A percentile compares a stretch with the other conserved stretches of the same genome.
These are phyloP conservation scores for Phylloporus sp. DNA, from an alignment of 768 basidiomycete genomes.

Conservation along the genomic window DNA sequence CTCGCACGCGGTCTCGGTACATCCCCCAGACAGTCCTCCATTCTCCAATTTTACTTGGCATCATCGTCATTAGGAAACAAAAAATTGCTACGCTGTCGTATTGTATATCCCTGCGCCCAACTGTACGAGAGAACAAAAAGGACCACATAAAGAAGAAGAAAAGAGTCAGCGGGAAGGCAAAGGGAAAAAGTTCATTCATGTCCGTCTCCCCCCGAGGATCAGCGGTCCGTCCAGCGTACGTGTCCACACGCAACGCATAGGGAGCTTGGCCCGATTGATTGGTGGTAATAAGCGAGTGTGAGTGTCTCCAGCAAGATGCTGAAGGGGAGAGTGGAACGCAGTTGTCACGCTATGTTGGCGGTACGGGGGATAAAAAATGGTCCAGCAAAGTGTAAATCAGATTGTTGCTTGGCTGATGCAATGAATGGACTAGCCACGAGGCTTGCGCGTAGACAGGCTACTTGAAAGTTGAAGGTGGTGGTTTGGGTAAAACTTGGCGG, in stretches of 20 bases:
- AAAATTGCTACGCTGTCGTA: constrained; percentile 23
- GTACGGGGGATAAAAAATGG: constrained; percentile 17
- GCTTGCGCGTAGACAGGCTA: constrained; percentile 17
- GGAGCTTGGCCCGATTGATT: constrained; percentile 10
- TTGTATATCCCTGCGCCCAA: constrained; percentile 24
- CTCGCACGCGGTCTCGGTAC: background rate
- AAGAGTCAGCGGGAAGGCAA: constrained; percentile 13
- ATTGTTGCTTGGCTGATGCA: constrained; percentile 22
- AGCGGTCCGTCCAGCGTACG: constrained; percentile 25
- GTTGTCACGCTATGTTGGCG: constrained; percentile 11
- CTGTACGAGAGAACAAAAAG: constrained; percentile 12
- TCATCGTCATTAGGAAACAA: constrained; percentile 27
- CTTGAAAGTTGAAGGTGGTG: constrained; percentile 15
- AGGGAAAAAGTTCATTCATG: constrained; percentile 18
- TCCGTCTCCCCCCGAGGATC: constrained; percentile 20
- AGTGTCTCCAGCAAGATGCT: constrained; percentile 4
- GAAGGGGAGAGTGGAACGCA: constrained; percentile 1
- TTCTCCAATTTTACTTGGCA: constrained; percentile 5
- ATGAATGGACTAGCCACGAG: constrained; percentile 23
- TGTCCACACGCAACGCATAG: constrained; percentile 26
- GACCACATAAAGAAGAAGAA: constrained; percentile 12
- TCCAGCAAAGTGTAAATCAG: constrained; percentile 22
- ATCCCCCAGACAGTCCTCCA: constrained; percentile 22
- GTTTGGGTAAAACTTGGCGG: constrained; percentile 15
- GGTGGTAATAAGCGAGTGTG: constrained; percentile 20